Percentiles rank a stretch among this genome's conserved stretches.
Conservation (phyloP, 2,329 filamentous ascomycete genomes). For the Trichoderma semiorbis region DNA sequence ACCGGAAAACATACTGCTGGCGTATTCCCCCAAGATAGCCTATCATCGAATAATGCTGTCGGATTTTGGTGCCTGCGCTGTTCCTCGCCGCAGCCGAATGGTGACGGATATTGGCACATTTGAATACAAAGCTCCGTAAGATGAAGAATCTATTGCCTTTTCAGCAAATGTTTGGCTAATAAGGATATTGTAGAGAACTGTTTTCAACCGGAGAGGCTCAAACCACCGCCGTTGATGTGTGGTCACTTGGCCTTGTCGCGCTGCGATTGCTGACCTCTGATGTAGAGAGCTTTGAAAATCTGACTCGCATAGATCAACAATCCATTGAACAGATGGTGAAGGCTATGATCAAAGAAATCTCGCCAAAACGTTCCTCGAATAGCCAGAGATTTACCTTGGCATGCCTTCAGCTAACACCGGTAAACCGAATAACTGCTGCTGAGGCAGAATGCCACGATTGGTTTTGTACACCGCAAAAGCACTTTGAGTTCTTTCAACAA, state of each 20-base stretch:
- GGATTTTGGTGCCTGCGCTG: slow-evolving; percentile 50
- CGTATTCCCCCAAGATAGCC: slow-evolving; percentile 40
- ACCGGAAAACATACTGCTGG: slow-evolving; percentile 51
- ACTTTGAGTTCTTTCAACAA: slow-evolving; percentile 31
- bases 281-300: slow-evolving; percentile 22
- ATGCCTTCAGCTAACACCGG: slow-evolving; percentile 31
- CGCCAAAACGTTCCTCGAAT: slow-evolving; percentile 24
- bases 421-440: slow-evolving; percentile 27
- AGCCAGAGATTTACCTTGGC: slow-evolving; percentile 30
- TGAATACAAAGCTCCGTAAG: slow-evolving; percentile 50
- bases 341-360: slow-evolving; percentile 9
- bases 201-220: slow-evolving; percentile 20
- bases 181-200: slow-evolving; percentile 37
- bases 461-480: slow-evolving; percentile 32
- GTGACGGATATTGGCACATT: slow-evolving; percentile 44
- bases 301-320: slow-evolving; percentile 29
- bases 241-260: slow-evolving; percentile 49
- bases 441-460: slow-evolving; percentile 33
- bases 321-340: slow-evolving; percentile 12
- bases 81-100: slow-evolving; percentile 41
- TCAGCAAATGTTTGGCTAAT: not conserved
- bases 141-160: not conserved
- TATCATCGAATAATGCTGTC: slow-evolving; percentile 48
- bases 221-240: slow-evolving; percentile 47
- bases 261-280: slow-evolving; percentile 35